Base-by-base conservation (phyloP, 495 filamentous ascomycete genomes). In the Pyrenula massariospora region DNA sequence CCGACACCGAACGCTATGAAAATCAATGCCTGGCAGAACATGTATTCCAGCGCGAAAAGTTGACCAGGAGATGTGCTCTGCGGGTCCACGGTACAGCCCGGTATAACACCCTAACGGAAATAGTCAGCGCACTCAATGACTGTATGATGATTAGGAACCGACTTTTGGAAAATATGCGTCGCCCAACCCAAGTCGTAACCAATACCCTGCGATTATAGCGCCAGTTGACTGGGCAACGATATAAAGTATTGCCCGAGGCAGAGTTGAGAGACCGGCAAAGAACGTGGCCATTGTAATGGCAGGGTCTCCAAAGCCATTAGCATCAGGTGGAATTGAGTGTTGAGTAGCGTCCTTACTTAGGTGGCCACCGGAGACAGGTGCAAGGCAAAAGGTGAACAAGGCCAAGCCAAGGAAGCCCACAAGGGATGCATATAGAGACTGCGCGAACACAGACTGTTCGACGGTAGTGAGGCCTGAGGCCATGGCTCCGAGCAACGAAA, bases 251-350 rank as follows among this genome's bases (percentile, higher is more conserved):
- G 70, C 74, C 56, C 77, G 62, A 0, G 77, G 67, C 24, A 78
- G 66, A 10, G 72, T 71, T 10, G 74, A 76, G 21, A 81, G 63
- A 11, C 78, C 77, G 5, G 70, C 71, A 24, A 75, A 69, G 57
- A 80, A 68, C 12, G 77, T 79, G 20, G 77, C 65, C 15, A 80
- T 67, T 0, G 76, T 78, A 53, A 81, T 79, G n/a, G 72, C 67
- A 0, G 77, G 78, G 56, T 73, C 81, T 42, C 15, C 31, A 42
- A 15, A 42, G 31, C 8, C 31, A 5, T 8, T 42, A 8, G 15
- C 8, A 5, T 42, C 15, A 15, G 31, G 8, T 5, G 8, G 31
- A 42, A 42, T 15, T 8, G 31, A 42, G 15, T 8, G 31, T 42
- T 15, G 5, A 5, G 5, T 15, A 15, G 8, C 5, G 31, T 42